Evolutionary conservation across 83 land plant genomes (phyloP).

Genomic region (Diphasiastrum complanatum): DNA sequence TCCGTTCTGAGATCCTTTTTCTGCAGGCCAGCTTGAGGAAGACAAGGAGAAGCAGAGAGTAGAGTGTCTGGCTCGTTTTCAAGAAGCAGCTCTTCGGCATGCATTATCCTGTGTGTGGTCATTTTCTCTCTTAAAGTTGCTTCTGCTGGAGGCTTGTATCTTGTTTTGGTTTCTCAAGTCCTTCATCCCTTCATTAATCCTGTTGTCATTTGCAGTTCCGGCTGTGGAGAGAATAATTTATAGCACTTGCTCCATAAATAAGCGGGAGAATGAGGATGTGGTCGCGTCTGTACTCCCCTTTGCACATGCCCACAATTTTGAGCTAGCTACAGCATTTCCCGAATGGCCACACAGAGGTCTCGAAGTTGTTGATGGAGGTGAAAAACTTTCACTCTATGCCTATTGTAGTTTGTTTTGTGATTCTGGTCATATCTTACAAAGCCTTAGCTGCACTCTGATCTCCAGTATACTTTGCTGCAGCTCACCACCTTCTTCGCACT

Average conservation of each 20-base stretch:
- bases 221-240: conserved; percentile 76
- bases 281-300: conserved; percentile 55
- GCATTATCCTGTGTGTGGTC: conserved; percentile 61
- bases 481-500: conserved; percentile 58
- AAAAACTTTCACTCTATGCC: conserved; percentile 5
- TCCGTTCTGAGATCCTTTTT: background rate
- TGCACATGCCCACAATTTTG: conserved; percentile 51
- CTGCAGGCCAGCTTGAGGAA: conserved; percentile 29
- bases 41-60: conserved; percentile 32
- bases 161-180: background rate
- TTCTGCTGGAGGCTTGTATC: conserved; percentile 2
- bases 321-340: conserved; percentile 57
- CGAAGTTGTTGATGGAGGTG: conserved; percentile 79
- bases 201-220: conserved; percentile 88
- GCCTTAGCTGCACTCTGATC: background rate
- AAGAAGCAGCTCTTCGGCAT: conserved; percentile 65
- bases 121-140: background rate
- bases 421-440: background rate
- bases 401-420: background rate
- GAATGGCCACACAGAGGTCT: conserved; percentile 82
- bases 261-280: conserved; percentile 85
- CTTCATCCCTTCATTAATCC: no score
- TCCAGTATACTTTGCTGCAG: conserved; percentile 32
- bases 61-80: conserved; percentile 68
- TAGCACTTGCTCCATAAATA: conserved; percentile 89